Conservation (phyloP, 2,329 filamentous ascomycete species). For the Fusarium oligoseptatum region DNA sequence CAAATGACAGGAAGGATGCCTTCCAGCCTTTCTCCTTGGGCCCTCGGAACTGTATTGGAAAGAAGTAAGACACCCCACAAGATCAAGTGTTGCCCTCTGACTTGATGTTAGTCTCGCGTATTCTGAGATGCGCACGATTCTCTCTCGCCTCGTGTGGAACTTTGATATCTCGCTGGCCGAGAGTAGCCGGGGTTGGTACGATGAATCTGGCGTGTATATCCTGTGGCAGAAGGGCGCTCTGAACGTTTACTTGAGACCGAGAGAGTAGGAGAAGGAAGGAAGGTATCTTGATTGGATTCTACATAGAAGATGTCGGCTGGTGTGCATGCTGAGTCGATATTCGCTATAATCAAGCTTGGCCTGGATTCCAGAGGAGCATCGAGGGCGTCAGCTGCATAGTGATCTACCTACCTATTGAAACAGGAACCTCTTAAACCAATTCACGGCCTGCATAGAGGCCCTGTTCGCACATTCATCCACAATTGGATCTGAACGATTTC, state of each 20-base stretch:
- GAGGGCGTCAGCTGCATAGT: too few relatives aligned
- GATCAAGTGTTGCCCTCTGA: not conserved
- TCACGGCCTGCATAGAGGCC: not conserved
- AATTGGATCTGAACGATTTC: not conserved
- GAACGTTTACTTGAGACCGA: conserved; percentile 1
- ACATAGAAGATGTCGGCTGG: too few relatives aligned
- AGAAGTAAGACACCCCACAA: conserved; percentile 56
- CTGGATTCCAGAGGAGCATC: too few relatives aligned
- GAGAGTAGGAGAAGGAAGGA: too few relatives aligned
- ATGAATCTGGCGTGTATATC: not conserved
- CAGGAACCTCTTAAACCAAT: not conserved
- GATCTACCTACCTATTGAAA: not conserved
- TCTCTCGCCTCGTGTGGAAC: conserved; percentile 1
- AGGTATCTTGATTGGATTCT: too few relatives aligned
- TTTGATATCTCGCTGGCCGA: not conserved
- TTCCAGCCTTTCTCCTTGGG: conserved; percentile 63
- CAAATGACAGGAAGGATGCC: conserved; percentile 54
- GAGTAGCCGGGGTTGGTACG: not conserved
- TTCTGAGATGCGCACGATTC: conserved; percentile 5
- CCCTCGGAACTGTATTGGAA: conserved; percentile 63
- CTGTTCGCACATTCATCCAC: not conserved
- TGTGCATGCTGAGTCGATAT: too few relatives aligned
- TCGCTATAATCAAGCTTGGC: too few relatives aligned
- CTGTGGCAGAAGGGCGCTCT: conserved; percentile 7
- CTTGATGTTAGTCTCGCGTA: not conserved